Percentiles rank a stretch among this genome's conserved stretches.
Conservation (phyloP, 371 early-diverging fungal genomes). For the Mortierella sp. region DNA sequence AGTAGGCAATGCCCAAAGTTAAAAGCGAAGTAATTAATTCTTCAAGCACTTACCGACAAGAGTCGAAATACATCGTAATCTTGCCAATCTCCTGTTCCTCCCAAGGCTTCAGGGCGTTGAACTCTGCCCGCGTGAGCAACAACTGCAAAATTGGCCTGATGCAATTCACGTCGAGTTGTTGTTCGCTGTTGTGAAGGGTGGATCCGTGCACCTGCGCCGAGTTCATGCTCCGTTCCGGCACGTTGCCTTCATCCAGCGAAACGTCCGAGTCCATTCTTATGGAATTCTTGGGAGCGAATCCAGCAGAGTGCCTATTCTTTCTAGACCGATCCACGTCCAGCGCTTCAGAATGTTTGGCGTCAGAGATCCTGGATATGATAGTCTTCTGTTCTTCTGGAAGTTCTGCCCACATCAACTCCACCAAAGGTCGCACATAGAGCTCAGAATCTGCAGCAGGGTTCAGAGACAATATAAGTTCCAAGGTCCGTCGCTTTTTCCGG, state of each 20-base stretch:
- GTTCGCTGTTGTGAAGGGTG: not conserved
- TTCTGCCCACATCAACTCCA: constrained; percentile 9
- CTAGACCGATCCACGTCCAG: not conserved
- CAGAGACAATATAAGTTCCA: constrained; percentile 26
- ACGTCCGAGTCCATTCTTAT: not conserved
- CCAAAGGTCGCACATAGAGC: constrained; percentile 38
- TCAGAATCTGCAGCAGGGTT: constrained; percentile 46
- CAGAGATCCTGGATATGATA: not conserved
- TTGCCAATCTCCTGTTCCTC: constrained; percentile 34
- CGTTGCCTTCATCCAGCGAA: not conserved
- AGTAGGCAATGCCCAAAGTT: not conserved
- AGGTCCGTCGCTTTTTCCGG: constrained; percentile 24
- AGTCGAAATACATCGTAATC: constrained; percentile 37
- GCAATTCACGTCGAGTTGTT: constrained; percentile 22
- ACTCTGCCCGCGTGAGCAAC: constrained; percentile 47
- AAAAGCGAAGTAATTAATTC: not conserved
- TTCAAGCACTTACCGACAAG: constrained; percentile 18
- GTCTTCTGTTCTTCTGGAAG: constrained; percentile 10
- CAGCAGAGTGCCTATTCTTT: not conserved
- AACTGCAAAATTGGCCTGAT: constrained; percentile 30
- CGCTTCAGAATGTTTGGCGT: not conserved
- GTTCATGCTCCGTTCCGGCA: not conserved
- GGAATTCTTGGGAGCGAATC: not conserved
- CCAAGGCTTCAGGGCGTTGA: constrained; percentile 24
- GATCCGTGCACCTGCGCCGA: not conserved